phyloP scores from a whole-genome alignment of 2,329 filamentous ascomycete genomes.

The Lizonia empirigonia region DNA sequence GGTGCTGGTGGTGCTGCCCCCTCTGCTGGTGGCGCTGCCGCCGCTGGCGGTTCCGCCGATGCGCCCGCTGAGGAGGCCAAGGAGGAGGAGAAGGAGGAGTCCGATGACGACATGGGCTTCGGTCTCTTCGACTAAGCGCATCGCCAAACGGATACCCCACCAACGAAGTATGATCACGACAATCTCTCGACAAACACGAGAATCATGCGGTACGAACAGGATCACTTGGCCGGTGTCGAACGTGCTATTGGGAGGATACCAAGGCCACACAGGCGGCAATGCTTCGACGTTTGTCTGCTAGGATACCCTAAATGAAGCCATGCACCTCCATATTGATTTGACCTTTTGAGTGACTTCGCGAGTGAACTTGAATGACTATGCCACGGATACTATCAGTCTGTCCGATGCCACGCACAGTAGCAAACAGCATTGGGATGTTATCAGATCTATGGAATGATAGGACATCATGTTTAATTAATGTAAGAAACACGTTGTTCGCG shows the following conservation, averaged over 20 bases:
- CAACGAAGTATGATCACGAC: conserved; percentile 39
- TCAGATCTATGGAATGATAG: too few species aligned
- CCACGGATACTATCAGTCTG: too few species aligned
- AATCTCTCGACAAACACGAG: conserved; percentile 38
- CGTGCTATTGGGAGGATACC: conserved; percentile 38
- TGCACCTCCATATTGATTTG: conserved; percentile 32
- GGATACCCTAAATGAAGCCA: conserved; percentile 47
- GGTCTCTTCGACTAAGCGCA: conserved; percentile 68
- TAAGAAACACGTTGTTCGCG: too few species aligned
- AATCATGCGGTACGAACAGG: conserved; percentile 41
- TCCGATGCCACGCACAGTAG: too few species aligned
- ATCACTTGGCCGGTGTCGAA: conserved; percentile 45
- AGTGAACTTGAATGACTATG: too few species aligned
- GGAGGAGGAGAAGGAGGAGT: conserved; percentile 79
- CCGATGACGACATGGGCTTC: conserved; percentile 76
- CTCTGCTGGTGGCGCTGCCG: conserved; percentile 68
- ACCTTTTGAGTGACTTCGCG: not conserved
- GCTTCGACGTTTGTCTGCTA: conserved; percentile 28
- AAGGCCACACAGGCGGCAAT: conserved; percentile 28
- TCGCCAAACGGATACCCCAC: conserved; percentile 28
- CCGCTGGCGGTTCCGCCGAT: conserved; percentile 60
- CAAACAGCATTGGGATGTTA: too few species aligned
- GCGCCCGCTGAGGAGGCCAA: conserved; percentile 64
- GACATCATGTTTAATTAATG: not conserved
- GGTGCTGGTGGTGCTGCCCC: conserved; percentile 73